Conservation (phyloP, 164 flowering plant genomes). For the Tetrastigma voinierianum region DNA sequence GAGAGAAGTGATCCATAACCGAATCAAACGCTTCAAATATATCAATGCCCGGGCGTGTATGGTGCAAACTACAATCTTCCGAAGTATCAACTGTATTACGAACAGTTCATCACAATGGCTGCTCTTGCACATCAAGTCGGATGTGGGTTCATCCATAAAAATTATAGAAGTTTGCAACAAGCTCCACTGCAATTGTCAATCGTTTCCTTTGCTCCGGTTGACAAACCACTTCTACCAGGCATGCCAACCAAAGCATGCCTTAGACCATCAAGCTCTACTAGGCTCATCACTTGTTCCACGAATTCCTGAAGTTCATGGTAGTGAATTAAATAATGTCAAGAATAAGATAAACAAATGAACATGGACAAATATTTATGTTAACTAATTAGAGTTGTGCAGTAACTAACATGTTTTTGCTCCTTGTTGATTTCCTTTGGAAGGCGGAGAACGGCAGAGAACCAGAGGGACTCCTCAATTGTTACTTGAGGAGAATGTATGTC, state of each 20-base stretch:
- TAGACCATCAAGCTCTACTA: slow-evolving; percentile 76
- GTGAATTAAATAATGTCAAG: slow-evolving; percentile 5
- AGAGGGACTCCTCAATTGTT: slow-evolving; percentile 79
- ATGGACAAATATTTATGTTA: not conserved
- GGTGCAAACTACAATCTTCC: slow-evolving; percentile 96
- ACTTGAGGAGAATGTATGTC: slow-evolving; percentile 97
- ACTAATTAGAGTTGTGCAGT: not conserved
- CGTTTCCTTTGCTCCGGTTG: slow-evolving; percentile 98
- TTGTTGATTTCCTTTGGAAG: slow-evolving; percentile 70
- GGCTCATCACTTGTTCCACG: slow-evolving; percentile 84
- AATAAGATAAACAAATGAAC: not conserved
- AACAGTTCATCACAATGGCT: slow-evolving; percentile 93
- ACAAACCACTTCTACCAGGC: slow-evolving; percentile 79
- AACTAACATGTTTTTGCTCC: slow-evolving; percentile 53
- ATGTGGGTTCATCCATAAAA: slow-evolving; percentile 98
- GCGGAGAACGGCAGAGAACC: slow-evolving; percentile 78
- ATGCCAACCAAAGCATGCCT: slow-evolving; percentile 85
- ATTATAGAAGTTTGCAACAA: slow-evolving; percentile 95
- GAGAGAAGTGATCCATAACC: slow-evolving; percentile 33
- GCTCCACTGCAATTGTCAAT: slow-evolving; percentile 93
- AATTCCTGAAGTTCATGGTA: slow-evolving; percentile 57
- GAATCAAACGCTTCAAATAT: slow-evolving; percentile 98
- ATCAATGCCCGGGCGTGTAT: slow-evolving; percentile 96
- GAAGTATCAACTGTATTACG: slow-evolving; percentile 94
- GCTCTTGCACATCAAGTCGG: slow-evolving; percentile 98